Base-by-base conservation (phyloP, 1,284 basidiomycete genomes). In the Ceratobasidium sp. region DNA sequence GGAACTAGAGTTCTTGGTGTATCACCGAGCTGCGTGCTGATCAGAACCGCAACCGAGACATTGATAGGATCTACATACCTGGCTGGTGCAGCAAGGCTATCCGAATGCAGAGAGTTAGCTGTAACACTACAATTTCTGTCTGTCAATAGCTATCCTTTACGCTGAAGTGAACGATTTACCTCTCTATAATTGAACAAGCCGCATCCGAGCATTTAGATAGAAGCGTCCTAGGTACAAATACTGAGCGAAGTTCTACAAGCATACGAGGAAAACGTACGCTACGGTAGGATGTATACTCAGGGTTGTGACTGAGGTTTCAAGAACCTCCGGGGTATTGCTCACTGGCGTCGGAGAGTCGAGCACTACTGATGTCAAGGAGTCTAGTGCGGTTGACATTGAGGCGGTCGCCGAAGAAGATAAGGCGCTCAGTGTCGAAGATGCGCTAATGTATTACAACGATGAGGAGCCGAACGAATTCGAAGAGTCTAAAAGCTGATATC, bases 1-100 rank as follows among this genome's bases (percentile, higher is more conserved):
- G 8, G 38, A 13, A 25, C 47, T 42, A 56, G 12, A 56, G 38
- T n/a, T 56, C 54, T 56, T 56, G 54, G 38, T 56, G 54, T 6
- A 56, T 22, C 17, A 20, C 54, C 22, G 54, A n/a, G n/a, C n/a
- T n/a, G n/a, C n/a, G n/a, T n/a, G n/a, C n/a, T n/a, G n/a, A n/a
- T n/a, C n/a, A n/a, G n/a, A n/a, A n/a, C n/a, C n/a, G n/a, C n/a
- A n/a, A 8, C 17, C 17, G 38, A 40, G 7, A 40, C 17, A 40
- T 40, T 17, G 38, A 40, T 40, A 40, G 17, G 17, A 40, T 40
- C 38, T 17, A 17, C 38, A 40, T 40, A 40, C 7, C 38, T 17
- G 38, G 8, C n/a, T n/a, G n/a, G n/a, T n/a, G n/a, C n/a, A n/a
- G n/a, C n/a, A n/a, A n/a, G n/a, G n/a, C n/a, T n/a, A n/a, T n/a